These are phyloP conservation scores for Aspergillus sclerotialis DNA, from an alignment of 2,329 filamentous ascomycete genomes.

Conservation along the genomic window DNA sequence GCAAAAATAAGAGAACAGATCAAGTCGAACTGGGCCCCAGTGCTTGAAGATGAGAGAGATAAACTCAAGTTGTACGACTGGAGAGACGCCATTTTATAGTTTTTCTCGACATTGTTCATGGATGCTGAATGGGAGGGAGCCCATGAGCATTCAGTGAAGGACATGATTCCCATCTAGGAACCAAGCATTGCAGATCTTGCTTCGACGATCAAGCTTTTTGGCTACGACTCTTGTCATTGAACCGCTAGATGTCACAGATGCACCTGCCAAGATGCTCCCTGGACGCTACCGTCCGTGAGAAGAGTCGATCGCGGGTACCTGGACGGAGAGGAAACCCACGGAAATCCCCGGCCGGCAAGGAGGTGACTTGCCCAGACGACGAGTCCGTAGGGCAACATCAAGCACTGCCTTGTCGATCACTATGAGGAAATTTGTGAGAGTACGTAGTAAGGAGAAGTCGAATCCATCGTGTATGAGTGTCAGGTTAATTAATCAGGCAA, in stretches of 20 bases:
- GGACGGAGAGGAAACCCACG: too few species aligned
- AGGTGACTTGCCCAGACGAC: too few species aligned
- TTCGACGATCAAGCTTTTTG: slow-evolving; percentile 2
- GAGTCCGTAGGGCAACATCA: too few species aligned
- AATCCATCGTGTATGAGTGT: slow-evolving; percentile 17
- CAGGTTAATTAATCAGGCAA: background rate
- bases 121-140: too few species aligned
- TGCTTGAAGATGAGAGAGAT: slow-evolving; percentile 7
- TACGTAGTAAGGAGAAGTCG: slow-evolving; percentile 24
- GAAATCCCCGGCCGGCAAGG: too few species aligned
- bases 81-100: slow-evolving; percentile 18
- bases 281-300: background rate
- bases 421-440: too few species aligned
- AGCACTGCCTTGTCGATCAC: too few species aligned
- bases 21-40: too few species aligned
- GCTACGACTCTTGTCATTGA: background rate
- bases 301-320: background rate
- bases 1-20: too few species aligned
- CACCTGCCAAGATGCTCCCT: too few species aligned
- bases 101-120: slow-evolving; percentile 3
- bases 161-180: slow-evolving; percentile 14
- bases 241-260: background rate
- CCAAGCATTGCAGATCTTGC: slow-evolving; percentile 4
- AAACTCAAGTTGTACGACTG: slow-evolving; percentile 5
- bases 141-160: too few species aligned